Percentiles rank a stretch among this genome's conserved stretches.
Conservation (phyloP, 345 rosid genomes). For the Eucalyptus rudis region DNA sequence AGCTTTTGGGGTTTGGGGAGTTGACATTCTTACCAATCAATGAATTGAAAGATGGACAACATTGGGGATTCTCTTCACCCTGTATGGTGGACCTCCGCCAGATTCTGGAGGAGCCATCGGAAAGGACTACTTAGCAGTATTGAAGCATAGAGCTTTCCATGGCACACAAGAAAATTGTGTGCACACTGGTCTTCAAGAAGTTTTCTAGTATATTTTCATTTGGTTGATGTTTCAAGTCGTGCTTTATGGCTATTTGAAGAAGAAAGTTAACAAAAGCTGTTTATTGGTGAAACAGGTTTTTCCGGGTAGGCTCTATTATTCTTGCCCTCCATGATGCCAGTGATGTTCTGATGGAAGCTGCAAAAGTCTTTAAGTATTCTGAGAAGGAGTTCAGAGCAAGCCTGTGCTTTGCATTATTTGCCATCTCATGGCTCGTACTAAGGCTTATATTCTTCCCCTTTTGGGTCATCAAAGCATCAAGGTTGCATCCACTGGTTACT, state of each 20-base stretch:
- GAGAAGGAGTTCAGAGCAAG: slow-evolving; percentile 86
- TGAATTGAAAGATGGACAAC: not conserved
- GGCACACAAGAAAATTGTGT: not conserved
- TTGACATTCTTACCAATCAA: not conserved
- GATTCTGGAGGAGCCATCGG: not conserved
- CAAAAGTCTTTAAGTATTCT: slow-evolving; percentile 86
- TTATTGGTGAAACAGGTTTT: slow-evolving; percentile 35
- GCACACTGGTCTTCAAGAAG: not conserved
- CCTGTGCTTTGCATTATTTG: slow-evolving; percentile 82
- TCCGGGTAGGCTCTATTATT: slow-evolving; percentile 69
- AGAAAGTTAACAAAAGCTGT: not conserved
- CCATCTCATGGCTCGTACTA: slow-evolving; percentile 77
- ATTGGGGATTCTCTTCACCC: not conserved
- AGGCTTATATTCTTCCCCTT: slow-evolving; percentile 91
- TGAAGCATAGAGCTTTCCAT: not conserved
- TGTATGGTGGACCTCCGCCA: not conserved
- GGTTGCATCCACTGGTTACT: slow-evolving; percentile 29
- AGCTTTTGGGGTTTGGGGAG: not conserved
- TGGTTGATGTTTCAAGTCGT: not conserved
- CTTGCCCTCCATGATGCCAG: slow-evolving; percentile 93
- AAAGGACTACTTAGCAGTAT: not conserved
- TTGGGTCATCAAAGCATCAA: slow-evolving; percentile 66
- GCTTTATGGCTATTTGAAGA: not conserved
- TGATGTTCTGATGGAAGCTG: slow-evolving; percentile 84
- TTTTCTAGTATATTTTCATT: not conserved